Evolutionary conservation across 805 yeast species (phyloP).

Genomic region (Komagataella kurtzmanii): DNA sequence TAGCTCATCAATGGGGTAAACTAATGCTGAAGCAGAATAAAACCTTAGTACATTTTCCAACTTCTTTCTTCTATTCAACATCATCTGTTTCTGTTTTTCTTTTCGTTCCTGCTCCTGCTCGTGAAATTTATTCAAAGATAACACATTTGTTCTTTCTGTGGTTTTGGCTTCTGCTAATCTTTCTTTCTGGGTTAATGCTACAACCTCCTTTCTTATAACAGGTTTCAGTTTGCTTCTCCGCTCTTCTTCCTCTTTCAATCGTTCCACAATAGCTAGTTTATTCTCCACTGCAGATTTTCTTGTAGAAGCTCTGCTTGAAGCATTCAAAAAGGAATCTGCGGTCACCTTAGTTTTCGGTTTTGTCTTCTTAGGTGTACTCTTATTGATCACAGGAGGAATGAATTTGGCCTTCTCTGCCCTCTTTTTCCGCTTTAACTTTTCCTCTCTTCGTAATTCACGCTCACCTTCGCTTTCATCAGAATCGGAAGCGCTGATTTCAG

Average conservation of each 20-base stretch:
- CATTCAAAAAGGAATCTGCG: conserved; percentile 11
- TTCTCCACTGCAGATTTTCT: conserved; percentile 68
- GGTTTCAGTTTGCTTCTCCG: conserved; percentile 22
- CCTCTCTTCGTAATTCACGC: conserved; percentile 20
- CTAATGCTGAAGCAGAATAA: conserved; percentile 28
- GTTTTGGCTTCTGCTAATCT: conserved; percentile 70
- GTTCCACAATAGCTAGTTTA: conserved; percentile 64
- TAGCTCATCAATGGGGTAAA: conserved; percentile 55
- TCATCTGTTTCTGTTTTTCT: conserved; percentile 59
- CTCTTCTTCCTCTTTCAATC: conserved; percentile 54
- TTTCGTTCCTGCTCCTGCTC: conserved; percentile 79
- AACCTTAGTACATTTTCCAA: conserved; percentile 47
- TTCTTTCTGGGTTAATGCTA: conserved; percentile 55
- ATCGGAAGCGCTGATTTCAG: conserved; percentile 35
- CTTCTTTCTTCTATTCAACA: conserved; percentile 50
- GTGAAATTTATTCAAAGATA: conserved; percentile 62
- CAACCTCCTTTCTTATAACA: conserved; percentile 17
- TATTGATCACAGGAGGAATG: conserved; percentile 2
- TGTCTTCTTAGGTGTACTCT: conserved; percentile 7
- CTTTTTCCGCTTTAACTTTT: conserved; percentile 15
- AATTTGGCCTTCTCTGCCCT: conserved; percentile 35
- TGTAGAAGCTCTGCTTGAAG: conserved; percentile 57
- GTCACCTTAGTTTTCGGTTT: conserved; percentile 17
- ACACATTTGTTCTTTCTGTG: conserved; percentile 67
- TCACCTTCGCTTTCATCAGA: conserved; percentile 44